Evolutionary conservation across 768 basidiomycete genomes (phyloP).

Genomic region (Suillus subaureus): DNA sequence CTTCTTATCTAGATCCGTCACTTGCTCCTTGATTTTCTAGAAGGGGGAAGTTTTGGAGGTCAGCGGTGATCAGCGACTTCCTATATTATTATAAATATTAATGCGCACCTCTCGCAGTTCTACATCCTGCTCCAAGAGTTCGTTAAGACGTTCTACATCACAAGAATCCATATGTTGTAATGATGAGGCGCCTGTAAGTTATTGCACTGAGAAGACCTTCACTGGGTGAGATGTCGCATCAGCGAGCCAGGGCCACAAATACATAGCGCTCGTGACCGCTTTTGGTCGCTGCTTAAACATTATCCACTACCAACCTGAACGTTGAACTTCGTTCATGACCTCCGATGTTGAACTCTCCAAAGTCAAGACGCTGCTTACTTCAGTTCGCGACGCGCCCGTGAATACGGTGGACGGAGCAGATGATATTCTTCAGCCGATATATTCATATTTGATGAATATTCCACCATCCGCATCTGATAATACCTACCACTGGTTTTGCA

Average conservation of each 20-base stretch:
- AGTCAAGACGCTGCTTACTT: conserved; percentile 51
- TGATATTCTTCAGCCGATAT: conserved; percentile 50
- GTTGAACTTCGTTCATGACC: conserved; percentile 25
- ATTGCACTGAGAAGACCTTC: not conserved
- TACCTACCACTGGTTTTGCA: conserved; percentile 81
- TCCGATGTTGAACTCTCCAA: conserved; percentile 31
- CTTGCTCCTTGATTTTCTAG: conserved; percentile 82
- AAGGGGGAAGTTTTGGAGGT: conserved; percentile 9
- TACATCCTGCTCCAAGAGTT: conserved; percentile 61
- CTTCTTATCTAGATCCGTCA: conserved; percentile 74
- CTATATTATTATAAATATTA: not conserved
- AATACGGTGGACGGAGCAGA: conserved; percentile 52
- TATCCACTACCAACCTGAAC: not conserved
- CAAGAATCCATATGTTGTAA: conserved; percentile 50
- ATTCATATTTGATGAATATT: conserved; percentile 53
- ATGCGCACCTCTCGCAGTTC: conserved; percentile 63
- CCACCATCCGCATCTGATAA: conserved; percentile 40
- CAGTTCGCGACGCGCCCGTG: conserved; percentile 60
- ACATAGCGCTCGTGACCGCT: not conserved
- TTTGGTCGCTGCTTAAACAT: conserved; percentile 1
- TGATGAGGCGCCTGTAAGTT: not conserved
- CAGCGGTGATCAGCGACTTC: conserved; percentile 4
- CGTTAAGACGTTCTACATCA: conserved; percentile 59
- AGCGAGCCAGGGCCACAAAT: not conserved
- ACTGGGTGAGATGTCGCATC: not conserved